Conservation (phyloP, 306 rosid genomes). For the Sicyos baderoa region DNA sequence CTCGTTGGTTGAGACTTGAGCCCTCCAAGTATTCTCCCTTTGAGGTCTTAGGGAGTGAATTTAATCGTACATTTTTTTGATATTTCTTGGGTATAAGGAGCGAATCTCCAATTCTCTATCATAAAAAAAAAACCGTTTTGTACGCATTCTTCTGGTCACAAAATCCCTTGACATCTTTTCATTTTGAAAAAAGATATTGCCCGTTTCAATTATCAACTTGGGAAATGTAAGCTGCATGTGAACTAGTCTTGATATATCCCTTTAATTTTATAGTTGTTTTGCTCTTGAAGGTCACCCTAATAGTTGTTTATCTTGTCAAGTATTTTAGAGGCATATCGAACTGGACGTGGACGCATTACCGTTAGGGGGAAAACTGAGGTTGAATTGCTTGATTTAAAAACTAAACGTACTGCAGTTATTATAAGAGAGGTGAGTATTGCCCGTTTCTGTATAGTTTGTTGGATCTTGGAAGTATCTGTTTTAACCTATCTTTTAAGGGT, state of each 20-base stretch:
- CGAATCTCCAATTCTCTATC: too few relatives aligned
- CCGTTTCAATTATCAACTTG: neutral
- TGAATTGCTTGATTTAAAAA: constrained; percentile 77
- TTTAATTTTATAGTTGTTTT: neutral
- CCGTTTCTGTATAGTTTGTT: constrained; percentile 18
- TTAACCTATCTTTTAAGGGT: constrained; percentile 10
- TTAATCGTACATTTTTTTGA: too few relatives aligned
- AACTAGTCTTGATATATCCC: neutral
- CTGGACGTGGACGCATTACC: constrained; percentile 75
- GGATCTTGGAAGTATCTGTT: constrained; percentile 18
- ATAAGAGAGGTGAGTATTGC: constrained; percentile 61
- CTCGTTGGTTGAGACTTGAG: too few relatives aligned
- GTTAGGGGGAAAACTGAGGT: constrained; percentile 91
- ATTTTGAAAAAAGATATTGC: neutral
- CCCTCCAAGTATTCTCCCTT: too few relatives aligned
- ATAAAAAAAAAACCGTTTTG: neutral
- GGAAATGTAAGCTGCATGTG: neutral
- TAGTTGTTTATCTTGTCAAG: constrained; percentile 39
- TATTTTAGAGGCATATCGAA: constrained; percentile 86
- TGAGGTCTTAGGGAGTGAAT: too few relatives aligned
- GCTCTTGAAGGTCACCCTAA: constrained; percentile 18
- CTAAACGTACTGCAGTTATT: constrained; percentile 65
- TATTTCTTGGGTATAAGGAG: too few relatives aligned
- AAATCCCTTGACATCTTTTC: neutral
- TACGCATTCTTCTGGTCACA: neutral